These are phyloP conservation scores for Trichoderma sp. DNA, from an alignment of 2,329 filamentous ascomycete genomes.

Conservation along the genomic window DNA sequence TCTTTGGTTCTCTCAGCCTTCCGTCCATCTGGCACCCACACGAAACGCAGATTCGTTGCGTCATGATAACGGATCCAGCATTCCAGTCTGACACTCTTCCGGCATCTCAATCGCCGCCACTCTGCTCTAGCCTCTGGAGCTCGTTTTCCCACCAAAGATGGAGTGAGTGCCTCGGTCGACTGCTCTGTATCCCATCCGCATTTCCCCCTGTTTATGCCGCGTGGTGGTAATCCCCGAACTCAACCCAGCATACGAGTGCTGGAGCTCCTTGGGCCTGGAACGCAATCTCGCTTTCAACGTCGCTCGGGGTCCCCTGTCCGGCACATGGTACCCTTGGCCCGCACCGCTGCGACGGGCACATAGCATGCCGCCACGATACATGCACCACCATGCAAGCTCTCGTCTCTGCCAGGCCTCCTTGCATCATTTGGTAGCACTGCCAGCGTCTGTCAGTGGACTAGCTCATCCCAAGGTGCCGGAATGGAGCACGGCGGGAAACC, in stretches of 20 bases:
- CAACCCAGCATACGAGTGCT: neutral
- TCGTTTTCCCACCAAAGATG: neutral
- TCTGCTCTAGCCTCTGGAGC: neutral
- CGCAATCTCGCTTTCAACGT: conserved; percentile 21
- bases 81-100: conserved; percentile 12
- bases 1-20: conserved; percentile 5
- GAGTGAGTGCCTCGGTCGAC: neutral
- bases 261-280: neutral
- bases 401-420: neutral
- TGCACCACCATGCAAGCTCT: conserved; percentile 6
- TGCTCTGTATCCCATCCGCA: neutral
- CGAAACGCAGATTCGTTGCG: conserved; percentile 5
- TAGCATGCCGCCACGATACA: neutral
- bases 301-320: conserved; percentile 7
- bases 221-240: conserved; percentile 9
- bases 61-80: conserved; percentile 7
- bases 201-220: conserved; percentile 11
- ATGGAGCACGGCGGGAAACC: conserved; percentile 11
- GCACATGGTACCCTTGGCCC: conserved; percentile 3
- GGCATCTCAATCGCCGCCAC: neutral
- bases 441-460: conserved; percentile 15
- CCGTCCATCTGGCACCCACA: conserved; percentile 3
- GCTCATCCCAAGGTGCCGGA: conserved; percentile 12
- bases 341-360: conserved; percentile 13
- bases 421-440: conserved; percentile 14